Evolutionary conservation across 148 eudicot genomes (phyloP), one percentile per base, ranked within the genome.

Genomic region (Spergularia bocconei): DNA sequence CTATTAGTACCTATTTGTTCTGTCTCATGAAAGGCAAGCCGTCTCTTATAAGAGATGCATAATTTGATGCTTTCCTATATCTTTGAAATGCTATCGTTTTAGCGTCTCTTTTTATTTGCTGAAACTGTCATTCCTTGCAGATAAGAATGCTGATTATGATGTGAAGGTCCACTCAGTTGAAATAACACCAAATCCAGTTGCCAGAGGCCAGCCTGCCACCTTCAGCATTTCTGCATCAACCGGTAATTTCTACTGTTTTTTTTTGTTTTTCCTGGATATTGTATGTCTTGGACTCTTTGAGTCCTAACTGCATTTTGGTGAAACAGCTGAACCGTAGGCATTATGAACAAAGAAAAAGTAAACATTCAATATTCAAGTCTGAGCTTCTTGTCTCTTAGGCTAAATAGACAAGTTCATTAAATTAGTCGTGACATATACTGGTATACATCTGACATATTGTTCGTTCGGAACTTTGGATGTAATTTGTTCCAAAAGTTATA

Each of bases 101-200:
- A 20, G 60, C 21, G 61, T 9, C 19, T 52, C 36, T 44, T 54
- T 39, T 50, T 6, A 12, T 38, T 63, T 77, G 77, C 87, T 84
- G 91, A 77, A 21, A 54, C 60, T 78, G 67, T 17, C 69, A 53
- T 54, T 36, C 1, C 41, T 55, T 78, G 82, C 89, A 91, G 97
- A 84, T 85, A 86, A 85, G 79, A 80, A 81, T 44, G 82, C 70
- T 67, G 69, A 83, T 62, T 89, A 89, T 84, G 81, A 79, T 41
- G 89, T 91, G 63, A 86, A 85, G 75, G 85, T 91, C 62, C 81
- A 83, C 41, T 85, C 84, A 74, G 82, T 91, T 65, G 88, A 86
- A 61, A 86, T 91, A 75, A 73, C 83, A 39, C 93, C 97, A 57
- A 70, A 85, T 70, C 97, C 93, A 23, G 78, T 91, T 9, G 70